A percentile compares a stretch with the other conserved stretches of the same genome.
Evolutionary conservation across 1,284 basidiomycete species (phyloP).

Genomic region (Cerioporus squamosus): DNA sequence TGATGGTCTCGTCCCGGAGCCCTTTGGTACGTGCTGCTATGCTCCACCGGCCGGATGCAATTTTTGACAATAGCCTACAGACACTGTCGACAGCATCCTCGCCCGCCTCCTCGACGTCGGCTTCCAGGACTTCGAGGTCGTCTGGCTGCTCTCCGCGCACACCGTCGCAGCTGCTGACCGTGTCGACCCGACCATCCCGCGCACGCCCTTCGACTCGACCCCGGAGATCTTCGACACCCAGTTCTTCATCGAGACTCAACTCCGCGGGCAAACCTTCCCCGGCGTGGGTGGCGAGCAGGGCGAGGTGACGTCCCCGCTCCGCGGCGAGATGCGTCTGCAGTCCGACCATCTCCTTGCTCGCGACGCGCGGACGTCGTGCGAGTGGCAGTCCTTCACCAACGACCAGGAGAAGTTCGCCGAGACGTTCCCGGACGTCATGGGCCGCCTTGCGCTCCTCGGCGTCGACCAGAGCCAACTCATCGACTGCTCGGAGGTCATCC

Average conservation of each 20-base stretch:
- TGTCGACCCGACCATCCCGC: background rate
- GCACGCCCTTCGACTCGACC: background rate
- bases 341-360: background rate
- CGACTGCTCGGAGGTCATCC: slow-evolving; percentile 29
- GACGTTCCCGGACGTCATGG: background rate
- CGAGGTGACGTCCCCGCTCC: slow-evolving; percentile 39
- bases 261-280: slow-evolving; percentile 35
- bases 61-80: slow-evolving; percentile 6
- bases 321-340: slow-evolving; percentile 38
- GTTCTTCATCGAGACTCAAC: background rate
- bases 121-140: background rate
- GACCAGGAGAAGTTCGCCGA: background rate
- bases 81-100: slow-evolving; percentile 33
- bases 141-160: background rate
- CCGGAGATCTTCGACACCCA: background rate
- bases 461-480: slow-evolving; percentile 23
- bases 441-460: slow-evolving; percentile 28
- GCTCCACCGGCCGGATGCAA: background rate
- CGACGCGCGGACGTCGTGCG: background rate
- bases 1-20: slow-evolving; percentile 40
- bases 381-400: background rate
- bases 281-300: slow-evolving; percentile 38
- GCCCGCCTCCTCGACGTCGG: background rate
- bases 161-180: background rate
- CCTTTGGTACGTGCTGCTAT: slow-evolving; percentile 22